Conservation (phyloP, 2,329 filamentous ascomycete species). For the Hypoxylon sp. region DNA sequence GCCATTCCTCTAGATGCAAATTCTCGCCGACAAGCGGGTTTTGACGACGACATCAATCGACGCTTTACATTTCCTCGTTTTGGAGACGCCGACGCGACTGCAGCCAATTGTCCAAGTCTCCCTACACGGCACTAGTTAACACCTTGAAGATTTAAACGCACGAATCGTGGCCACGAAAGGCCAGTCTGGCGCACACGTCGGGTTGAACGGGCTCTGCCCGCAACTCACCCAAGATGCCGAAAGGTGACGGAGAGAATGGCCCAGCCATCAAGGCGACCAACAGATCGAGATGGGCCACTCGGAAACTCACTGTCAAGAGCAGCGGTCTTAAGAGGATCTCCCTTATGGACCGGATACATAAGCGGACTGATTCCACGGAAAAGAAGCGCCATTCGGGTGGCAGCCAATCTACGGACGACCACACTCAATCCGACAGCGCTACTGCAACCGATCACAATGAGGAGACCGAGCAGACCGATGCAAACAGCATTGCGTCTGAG, state of each 20-base stretch:
- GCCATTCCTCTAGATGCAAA: conserved; percentile 30
- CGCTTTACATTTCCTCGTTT: conserved; percentile 22
- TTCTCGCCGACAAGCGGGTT: conserved; percentile 16
- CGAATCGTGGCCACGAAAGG: conserved; percentile 49
- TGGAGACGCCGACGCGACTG: conserved; percentile 34
- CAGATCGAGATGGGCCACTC: conserved; percentile 95
- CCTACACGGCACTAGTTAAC: conserved; percentile 5
- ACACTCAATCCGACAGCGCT: conserved; percentile 47
- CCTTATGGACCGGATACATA: conserved; percentile 81
- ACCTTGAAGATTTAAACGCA: conserved; percentile 24
- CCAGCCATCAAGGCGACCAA: conserved; percentile 69
- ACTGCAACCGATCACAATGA: conserved; percentile 53
- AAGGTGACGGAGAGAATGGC: conserved; percentile 48
- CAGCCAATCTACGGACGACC: conserved; percentile 50
- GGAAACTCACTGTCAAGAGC: conserved; percentile 81
- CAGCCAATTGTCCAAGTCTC: conserved; percentile 33
- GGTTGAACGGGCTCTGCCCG: conserved; percentile 60
- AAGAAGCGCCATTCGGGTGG: conserved; percentile 71
- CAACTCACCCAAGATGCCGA: conserved; percentile 54
- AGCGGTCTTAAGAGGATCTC: conserved; percentile 84
- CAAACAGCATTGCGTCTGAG: conserved; percentile 53
- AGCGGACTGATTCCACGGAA: conserved; percentile 70
- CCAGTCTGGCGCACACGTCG: conserved; percentile 58
- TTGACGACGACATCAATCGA: conserved; percentile 27
- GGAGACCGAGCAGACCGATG: conserved; percentile 56